Base-by-base conservation (phyloP, 805 yeast genomes). In the Candida nonsorbophila region DNA sequence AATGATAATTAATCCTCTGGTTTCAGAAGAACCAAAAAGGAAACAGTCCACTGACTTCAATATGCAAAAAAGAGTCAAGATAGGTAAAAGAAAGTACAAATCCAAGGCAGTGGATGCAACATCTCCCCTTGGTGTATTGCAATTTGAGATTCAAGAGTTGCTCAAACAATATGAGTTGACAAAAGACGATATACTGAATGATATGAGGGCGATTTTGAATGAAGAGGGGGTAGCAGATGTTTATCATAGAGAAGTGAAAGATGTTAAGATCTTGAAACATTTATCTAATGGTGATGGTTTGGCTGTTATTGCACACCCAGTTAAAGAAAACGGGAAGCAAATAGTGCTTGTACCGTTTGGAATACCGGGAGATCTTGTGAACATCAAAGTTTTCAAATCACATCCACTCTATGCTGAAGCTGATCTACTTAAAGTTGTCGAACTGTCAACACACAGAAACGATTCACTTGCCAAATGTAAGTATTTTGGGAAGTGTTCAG, bases 401-500 rank as follows among this genome's bases (percentile, higher is more conserved):
- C 85, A 84, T 47, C 84, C 85, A 20, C 59, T 58, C 22, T 81
- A 76, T 52, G 83, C 75, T 28, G 94, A 84, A 46, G 67, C 83
- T 7, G 97, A 90, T 49, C 57, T 88, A 29, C 49, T 84, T 13
- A 55, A 66, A 21, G 71, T 85, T 4, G 44, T 60, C 3, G 36
- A 38, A 7, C 28, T 30, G 32, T 58, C 37, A 44, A 62, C 38
- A 3, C 50, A 42, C 25, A 58, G 74, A 47, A 67, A 84, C 36
- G 79, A 83, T 42, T 50, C 62, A 5, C 66, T 83, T 29, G 75
- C 81, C 33, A 71, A 71, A 40, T 86, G 95, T 59, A 69, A 74
- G 39, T 92, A 92, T 59, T 92, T 90, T 59, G 95, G 95, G 9
- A 75, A 76, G 39, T 88, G 97, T 53, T 84, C 95, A 1, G 97